Evolutionary conservation across 352 stramenopile genomes (phyloP).

Genomic region (Phytophthora megakarya): DNA sequence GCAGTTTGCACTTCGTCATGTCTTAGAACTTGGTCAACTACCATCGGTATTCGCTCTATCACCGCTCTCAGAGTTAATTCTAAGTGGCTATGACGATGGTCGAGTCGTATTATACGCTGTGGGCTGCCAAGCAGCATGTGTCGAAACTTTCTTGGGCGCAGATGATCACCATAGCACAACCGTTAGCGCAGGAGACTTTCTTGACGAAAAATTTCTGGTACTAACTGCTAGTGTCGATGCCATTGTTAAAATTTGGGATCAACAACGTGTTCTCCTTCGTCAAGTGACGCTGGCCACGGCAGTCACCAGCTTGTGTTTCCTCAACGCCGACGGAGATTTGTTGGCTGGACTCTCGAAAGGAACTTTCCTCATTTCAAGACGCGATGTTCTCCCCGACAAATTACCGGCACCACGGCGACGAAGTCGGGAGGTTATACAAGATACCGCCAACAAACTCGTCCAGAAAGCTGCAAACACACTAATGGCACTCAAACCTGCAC

Average conservation of each 20-base stretch:
- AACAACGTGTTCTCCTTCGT: conserved; percentile 57
- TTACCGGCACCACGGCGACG: conserved; percentile 24
- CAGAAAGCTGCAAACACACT: not conserved
- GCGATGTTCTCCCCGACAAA: conserved; percentile 65
- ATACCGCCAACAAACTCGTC: not conserved
- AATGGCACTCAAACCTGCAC: not conserved
- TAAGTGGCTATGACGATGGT: conserved; percentile 70
- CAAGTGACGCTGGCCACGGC: conserved; percentile 63
- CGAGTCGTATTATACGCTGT: conserved; percentile 56
- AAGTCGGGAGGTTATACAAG: not conserved
- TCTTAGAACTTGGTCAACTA: conserved; percentile 53
- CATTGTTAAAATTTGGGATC: conserved; percentile 75
- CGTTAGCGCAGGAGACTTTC: conserved; percentile 64
- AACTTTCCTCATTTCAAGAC: conserved; percentile 63
- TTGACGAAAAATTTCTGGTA: conserved; percentile 58
- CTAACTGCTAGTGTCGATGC: conserved; percentile 74
- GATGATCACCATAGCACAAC: conserved; percentile 66
- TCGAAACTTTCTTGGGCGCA: conserved; percentile 40
- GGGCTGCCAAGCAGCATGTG: conserved; percentile 32
- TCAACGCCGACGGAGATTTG: conserved; percentile 64
- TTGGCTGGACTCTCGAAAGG: conserved; percentile 55
- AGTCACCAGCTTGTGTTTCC: conserved; percentile 69
- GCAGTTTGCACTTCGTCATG: conserved; percentile 51
- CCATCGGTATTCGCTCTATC: conserved; percentile 62
- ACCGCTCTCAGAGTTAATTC: conserved; percentile 53